These are phyloP conservation scores for Talaromyces funiculosus DNA, from an alignment of 2,329 filamentous ascomycete genomes.

Conservation along the genomic window DNA sequence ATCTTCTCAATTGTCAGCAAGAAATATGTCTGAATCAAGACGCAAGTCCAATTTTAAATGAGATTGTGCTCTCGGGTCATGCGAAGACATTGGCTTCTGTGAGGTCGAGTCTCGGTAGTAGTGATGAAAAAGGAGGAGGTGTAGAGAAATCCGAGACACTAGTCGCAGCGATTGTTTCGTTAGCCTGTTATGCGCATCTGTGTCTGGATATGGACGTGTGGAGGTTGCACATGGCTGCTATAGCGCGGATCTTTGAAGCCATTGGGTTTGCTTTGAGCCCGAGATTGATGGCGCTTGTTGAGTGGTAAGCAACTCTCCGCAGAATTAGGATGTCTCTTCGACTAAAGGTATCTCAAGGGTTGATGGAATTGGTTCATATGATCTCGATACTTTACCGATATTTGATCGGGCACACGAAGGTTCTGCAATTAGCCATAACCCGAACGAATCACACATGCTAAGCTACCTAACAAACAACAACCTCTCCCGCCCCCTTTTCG, in stretches of 20 bases:
- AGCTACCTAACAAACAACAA: neutral
- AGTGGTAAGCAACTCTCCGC: neutral
- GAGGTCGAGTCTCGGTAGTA: neutral
- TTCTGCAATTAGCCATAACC: too few relatives aligned
- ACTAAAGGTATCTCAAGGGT: neutral
- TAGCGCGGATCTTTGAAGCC: neutral
- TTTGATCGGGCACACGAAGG: neutral
- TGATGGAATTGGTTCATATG: constrained; percentile 1
- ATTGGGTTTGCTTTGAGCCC: neutral
- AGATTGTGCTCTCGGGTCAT: neutral
- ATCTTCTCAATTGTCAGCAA: neutral
- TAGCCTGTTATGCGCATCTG: constrained; percentile 1
- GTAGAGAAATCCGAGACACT: neutral
- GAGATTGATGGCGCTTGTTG: neutral
- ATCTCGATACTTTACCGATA: neutral
- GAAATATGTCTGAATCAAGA: neutral
- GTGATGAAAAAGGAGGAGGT: neutral
- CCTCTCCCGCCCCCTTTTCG: neutral
- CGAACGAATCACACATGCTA: too few relatives aligned
- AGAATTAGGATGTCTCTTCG: too few relatives aligned
- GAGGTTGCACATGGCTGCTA: neutral
- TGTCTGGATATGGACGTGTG: neutral
- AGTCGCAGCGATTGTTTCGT: neutral
- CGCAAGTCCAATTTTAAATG: neutral
- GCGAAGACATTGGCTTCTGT: neutral